A percentile compares a stretch with the other conserved stretches of the same genome.
Conservation (phyloP, 768 basidiomycete species). For the Leccinum subtestaceum region DNA sequence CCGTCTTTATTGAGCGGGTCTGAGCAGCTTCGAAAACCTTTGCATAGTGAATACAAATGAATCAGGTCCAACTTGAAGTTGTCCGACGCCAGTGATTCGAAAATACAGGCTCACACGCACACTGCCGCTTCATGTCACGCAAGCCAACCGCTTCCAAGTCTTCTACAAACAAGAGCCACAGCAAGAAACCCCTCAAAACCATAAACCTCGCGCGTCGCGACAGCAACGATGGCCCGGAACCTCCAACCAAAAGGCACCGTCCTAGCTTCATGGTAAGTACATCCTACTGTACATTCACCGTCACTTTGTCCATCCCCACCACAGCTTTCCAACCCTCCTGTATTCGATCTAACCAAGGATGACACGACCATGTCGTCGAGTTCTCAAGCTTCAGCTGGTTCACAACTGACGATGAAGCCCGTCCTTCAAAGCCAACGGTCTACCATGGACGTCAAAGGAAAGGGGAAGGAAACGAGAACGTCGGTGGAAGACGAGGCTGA, state of each 20-base stretch:
- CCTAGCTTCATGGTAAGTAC: constrained; percentile 10
- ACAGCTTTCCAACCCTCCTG: constrained; percentile 23
- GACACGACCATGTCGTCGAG: constrained; percentile 4
- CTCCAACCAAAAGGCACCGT: constrained; percentile 21
- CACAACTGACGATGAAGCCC: not conserved
- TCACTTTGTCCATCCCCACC: not conserved
- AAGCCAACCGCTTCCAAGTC: constrained; percentile 13
- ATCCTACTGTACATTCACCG: not conserved
- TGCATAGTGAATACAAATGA: too few species aligned
- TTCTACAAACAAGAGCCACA: constrained; percentile 6
- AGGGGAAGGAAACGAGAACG: constrained; percentile 14
- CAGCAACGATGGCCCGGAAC: constrained; percentile 15
- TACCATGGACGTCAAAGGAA: constrained; percentile 23
- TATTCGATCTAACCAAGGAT: constrained; percentile 22
- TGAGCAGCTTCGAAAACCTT: too few species aligned
- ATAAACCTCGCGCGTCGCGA: constrained; percentile 18
- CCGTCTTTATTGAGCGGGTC: too few species aligned
- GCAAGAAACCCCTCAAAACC: constrained; percentile 22
- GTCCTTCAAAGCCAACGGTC: not conserved
- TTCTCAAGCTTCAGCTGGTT: constrained; percentile 2
- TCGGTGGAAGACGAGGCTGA: constrained; percentile 30
- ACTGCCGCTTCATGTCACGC: constrained; percentile 16
- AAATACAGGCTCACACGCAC: too few species aligned
- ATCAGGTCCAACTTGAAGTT: too few species aligned
- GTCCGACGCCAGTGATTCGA: too few species aligned